Evolutionary conservation across 148 eudicot species (phyloP), one percentile per base, ranked within the genome.

Genomic region (Vaccinium vitisidaea): DNA sequence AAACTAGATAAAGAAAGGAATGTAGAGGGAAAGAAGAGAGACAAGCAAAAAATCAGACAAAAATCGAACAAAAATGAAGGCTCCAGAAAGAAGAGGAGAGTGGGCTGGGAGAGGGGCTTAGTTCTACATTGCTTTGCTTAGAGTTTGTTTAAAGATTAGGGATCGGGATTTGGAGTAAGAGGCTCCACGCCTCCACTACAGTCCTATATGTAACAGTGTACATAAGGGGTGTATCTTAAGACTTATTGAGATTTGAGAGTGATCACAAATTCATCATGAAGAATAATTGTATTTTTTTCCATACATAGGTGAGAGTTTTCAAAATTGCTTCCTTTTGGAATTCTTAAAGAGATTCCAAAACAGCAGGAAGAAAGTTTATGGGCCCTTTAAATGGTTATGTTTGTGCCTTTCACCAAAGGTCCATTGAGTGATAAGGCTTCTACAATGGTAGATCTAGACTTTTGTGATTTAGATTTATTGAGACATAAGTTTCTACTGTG

Each of bases 401-500:
- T 18, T 18, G 46, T 43, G 48, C 11, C 10, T 43, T 74, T 43
- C 43, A 27, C 43, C 19, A 11, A 67, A 14, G 46, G 46, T 32
- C 36, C 75, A 70, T 32, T 70, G 18, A 30, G 5, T 70, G 16
- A 27, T 12, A 16, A 70, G 16, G 75, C 69, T 21, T 70, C 14
- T 3, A 12, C 36, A 0, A 18, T 6, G 9, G n/a, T 74, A 6
- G 19, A 74, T 3, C 16, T 74, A 36, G 2, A 74, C n/a, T 16
- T 74, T 74, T 74, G 77, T 74, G 25, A 74, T 6, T 74, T 2
- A 73, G 76, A 32, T 69, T 69, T 69, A 25, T 70, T 70, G 75
- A 70, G 19, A 70, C 46, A 27, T 5, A 32, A 70, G 36, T 12
- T 70, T 27, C 75, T 32, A 27, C 19, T 11, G 8, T 21, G 69